Evolutionary conservation across 805 yeast genomes (phyloP).

Genomic region (Ogataea chonburiensis): DNA sequence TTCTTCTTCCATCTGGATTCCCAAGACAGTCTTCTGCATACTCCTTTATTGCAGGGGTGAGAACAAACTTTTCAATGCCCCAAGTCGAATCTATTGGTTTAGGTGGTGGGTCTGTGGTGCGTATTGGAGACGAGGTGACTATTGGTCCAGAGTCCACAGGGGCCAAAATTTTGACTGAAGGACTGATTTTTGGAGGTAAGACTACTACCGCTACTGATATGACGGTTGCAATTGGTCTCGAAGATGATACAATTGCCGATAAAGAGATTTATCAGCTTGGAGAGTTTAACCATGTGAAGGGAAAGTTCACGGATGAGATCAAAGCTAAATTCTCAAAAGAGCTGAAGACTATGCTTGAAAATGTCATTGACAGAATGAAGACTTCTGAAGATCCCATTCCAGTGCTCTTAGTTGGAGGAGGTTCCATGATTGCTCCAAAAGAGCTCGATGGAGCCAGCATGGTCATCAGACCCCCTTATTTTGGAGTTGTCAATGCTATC

Average conservation of each 20-base stretch:
- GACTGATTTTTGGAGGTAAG: slow-evolving; percentile 6
- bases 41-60: slow-evolving; percentile 9
- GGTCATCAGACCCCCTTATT: slow-evolving; percentile 40
- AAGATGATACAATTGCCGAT: slow-evolving; percentile 1
- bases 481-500: slow-evolving; percentile 47
- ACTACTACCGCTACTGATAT: slow-evolving; percentile 5
- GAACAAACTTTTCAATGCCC: slow-evolving; percentile 12
- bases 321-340: slow-evolving; percentile 5
- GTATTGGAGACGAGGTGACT: background rate
- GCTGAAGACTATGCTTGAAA: slow-evolving; percentile 33
- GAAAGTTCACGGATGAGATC: slow-evolving; percentile 2
- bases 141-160: slow-evolving; percentile 10
- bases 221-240: slow-evolving; percentile 14
- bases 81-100: slow-evolving; percentile 11
- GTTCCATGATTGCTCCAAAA: slow-evolving; percentile 43
- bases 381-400: slow-evolving; percentile 42
- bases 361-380: slow-evolving; percentile 43
- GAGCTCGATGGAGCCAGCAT: slow-evolving; percentile 39
- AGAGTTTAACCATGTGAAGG: slow-evolving; percentile 26
- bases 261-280: slow-evolving; percentile 27
- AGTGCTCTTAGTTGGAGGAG: slow-evolving; percentile 48
- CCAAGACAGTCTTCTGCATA: slow-evolving; percentile 10
- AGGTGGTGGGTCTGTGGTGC: slow-evolving; percentile 10
- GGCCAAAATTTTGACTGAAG: slow-evolving; percentile 2
- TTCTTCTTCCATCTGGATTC: slow-evolving; percentile 8